Evolutionary conservation across 495 filamentous ascomycete species (phyloP).

Genomic region (Hypoxylon lienhwacheense): DNA sequence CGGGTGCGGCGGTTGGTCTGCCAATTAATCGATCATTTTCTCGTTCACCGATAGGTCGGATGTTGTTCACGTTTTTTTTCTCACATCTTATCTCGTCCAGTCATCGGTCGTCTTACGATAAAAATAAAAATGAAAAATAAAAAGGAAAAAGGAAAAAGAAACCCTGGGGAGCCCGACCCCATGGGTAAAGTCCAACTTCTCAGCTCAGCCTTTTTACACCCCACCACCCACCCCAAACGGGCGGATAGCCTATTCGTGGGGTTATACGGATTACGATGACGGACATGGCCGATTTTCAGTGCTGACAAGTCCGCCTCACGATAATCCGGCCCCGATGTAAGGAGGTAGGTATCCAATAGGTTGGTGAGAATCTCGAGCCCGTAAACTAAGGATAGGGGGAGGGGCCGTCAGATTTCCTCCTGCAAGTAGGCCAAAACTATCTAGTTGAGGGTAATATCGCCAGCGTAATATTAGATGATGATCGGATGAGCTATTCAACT

Average conservation of each 20-base stretch:
- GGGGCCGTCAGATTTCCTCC: constrained; percentile 20
- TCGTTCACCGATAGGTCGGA: constrained; percentile 8
- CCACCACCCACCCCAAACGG: constrained; percentile 9
- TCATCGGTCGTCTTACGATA: constrained; percentile 21
- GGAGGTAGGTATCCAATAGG: too few relatives aligned
- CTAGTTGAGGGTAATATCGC: constrained; percentile 31
- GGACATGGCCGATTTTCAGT: constrained; percentile 21
- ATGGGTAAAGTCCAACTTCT: constrained; percentile 26
- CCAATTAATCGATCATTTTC: constrained; percentile 20
- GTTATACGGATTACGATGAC: constrained; percentile 33
- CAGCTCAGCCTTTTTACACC: constrained; percentile 35
- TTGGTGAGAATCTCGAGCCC: constrained; percentile 16
- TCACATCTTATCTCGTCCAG: constrained; percentile 24
- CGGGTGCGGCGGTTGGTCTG: constrained; percentile 29
- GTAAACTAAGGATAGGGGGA: constrained; percentile 10
- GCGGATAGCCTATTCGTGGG: constrained; percentile 26
- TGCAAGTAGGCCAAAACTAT: constrained; percentile 14
- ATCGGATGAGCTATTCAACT: constrained; percentile 12
- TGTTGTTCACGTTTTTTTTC: constrained; percentile 9
- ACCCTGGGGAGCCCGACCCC: constrained; percentile 29
- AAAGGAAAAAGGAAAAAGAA: too few relatives aligned
- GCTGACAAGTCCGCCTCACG: constrained; percentile 33
- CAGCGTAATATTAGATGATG: constrained; percentile 10
- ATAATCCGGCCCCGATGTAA: constrained; percentile 9
- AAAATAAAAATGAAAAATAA: too few relatives aligned